Conservation (phyloP, 306 rosid species). For the Crotalaria pallida region DNA sequence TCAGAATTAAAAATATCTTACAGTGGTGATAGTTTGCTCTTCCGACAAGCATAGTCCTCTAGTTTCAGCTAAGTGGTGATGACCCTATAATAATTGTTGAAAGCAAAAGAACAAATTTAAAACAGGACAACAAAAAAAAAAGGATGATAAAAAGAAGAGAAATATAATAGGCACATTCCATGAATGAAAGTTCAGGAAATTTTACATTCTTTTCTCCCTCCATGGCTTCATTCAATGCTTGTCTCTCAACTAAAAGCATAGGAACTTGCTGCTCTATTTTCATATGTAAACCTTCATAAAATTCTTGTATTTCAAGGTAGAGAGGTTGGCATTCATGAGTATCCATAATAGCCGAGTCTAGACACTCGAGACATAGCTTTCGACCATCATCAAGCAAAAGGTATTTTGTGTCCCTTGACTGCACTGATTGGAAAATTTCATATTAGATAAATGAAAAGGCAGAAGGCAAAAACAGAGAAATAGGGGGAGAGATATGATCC, state of each 20-base stretch:
- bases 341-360: conserved; percentile 94
- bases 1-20: conserved; percentile 26
- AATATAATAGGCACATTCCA: neutral
- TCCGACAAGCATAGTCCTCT: conserved; percentile 98
- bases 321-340: conserved; percentile 97
- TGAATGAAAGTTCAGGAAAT: neutral
- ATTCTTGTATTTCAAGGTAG: conserved; percentile 94
- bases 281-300: conserved; percentile 91
- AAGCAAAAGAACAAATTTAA: conserved; percentile 4
- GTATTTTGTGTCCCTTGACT: conserved; percentile 78
- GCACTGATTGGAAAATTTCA: conserved; percentile 42
- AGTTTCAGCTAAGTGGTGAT: conserved; percentile 94
- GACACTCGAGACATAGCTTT: conserved; percentile 90
- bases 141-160: neutral
- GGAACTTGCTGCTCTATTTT: conserved; percentile 97
- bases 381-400: conserved; percentile 93
- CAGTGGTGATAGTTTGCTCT: conserved; percentile 88
- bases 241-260: conserved; percentile 99
- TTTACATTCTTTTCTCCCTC: conserved; percentile 92
- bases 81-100: conserved; percentile 58
- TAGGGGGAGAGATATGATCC: neutral
- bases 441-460: conserved; percentile 9
- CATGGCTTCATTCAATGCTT: conserved; percentile 97
- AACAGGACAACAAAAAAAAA: neutral
- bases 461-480: neutral